These are phyloP conservation scores for Tylopilus rubrobrunneus DNA, from an alignment of 768 basidiomycete species.

Conservation along the genomic window DNA sequence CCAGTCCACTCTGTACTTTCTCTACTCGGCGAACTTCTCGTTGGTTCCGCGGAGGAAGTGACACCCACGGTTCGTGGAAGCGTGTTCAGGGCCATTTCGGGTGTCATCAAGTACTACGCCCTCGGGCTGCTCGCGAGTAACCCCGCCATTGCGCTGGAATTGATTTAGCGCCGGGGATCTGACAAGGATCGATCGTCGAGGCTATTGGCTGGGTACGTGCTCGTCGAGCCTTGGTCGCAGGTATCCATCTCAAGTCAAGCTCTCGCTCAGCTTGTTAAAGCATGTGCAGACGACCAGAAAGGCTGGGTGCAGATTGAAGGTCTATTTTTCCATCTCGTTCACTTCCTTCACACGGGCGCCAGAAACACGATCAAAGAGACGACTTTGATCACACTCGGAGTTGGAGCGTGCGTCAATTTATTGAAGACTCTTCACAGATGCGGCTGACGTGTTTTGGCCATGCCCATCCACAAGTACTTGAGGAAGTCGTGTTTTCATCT, in stretches of 20 bases:
- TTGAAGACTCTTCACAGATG: not conserved
- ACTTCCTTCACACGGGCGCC: conserved; percentile 40
- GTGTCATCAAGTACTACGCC: conserved; percentile 42
- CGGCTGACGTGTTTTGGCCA: conserved; percentile 36
- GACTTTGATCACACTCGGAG: conserved; percentile 56
- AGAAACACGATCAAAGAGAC: conserved; percentile 59
- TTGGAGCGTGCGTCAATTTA: conserved; percentile 38
- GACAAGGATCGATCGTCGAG: conserved; percentile 58
- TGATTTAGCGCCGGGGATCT: conserved; percentile 49
- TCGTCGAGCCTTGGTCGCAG: not conserved
- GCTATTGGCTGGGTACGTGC: conserved; percentile 62
- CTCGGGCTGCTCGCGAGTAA: conserved; percentile 24
- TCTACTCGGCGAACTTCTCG: conserved; percentile 37
- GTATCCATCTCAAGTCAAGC: conserved; percentile 34
- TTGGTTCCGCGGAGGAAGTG: conserved; percentile 33
- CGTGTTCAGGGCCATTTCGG: conserved; percentile 39
- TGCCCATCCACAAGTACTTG: conserved; percentile 48
- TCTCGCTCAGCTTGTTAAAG: conserved; percentile 43
- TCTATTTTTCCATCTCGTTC: conserved; percentile 45
- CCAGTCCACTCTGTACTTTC: conserved; percentile 31
- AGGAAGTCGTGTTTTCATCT: conserved; percentile 57
- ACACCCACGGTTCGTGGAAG: conserved; percentile 43
- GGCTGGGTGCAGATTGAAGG: conserved; percentile 35
- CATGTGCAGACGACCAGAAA: conserved; percentile 36
- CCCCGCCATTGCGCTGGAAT: conserved; percentile 32